These are phyloP conservation scores for Neobulgaria alba DNA, from an alignment of 2,329 filamentous ascomycete genomes.

Conservation along the genomic window DNA sequence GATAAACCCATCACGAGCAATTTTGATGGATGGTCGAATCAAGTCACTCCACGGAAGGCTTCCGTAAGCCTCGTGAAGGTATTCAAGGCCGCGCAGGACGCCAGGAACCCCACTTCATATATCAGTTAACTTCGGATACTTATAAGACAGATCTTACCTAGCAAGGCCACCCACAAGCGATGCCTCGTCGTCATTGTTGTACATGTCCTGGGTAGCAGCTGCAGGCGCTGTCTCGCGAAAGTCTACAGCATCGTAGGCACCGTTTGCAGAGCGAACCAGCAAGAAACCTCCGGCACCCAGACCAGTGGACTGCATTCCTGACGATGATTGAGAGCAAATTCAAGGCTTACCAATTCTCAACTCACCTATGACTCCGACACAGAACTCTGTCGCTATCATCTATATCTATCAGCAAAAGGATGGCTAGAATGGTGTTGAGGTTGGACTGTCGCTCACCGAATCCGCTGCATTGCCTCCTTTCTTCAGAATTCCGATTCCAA, in stretches of 20 bases:
- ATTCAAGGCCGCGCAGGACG: slow-evolving; percentile 31
- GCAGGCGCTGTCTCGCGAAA: slow-evolving; percentile 60
- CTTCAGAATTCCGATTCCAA: slow-evolving; percentile 56
- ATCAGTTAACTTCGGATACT: neutral
- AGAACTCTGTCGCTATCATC: slow-evolving; percentile 71
- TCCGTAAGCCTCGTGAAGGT: slow-evolving; percentile 37
- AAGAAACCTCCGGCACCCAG: slow-evolving; percentile 60
- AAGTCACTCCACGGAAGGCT: slow-evolving; percentile 42
- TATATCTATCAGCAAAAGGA: slow-evolving; percentile 49
- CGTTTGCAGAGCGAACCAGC: slow-evolving; percentile 47
- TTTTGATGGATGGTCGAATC: slow-evolving; percentile 47
- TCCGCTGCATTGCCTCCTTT: slow-evolving; percentile 50
- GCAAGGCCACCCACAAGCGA: slow-evolving; percentile 15
- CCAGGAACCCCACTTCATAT: slow-evolving; percentile 36
- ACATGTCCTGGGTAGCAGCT: slow-evolving; percentile 52
- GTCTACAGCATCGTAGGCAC: slow-evolving; percentile 56
- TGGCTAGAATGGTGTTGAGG: too few species aligned
- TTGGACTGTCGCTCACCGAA: too few species aligned
- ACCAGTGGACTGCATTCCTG: too few species aligned
- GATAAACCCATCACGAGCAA: slow-evolving; percentile 48
- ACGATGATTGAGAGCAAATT: neutral
- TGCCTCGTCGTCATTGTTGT: neutral
- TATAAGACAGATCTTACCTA: slow-evolving; percentile 40
- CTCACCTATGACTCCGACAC: slow-evolving; percentile 60
- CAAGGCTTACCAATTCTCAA: slow-evolving; percentile 2